Conservation (phyloP, 208 protist genomes). For the Tritrichomonas foetus region DNA sequence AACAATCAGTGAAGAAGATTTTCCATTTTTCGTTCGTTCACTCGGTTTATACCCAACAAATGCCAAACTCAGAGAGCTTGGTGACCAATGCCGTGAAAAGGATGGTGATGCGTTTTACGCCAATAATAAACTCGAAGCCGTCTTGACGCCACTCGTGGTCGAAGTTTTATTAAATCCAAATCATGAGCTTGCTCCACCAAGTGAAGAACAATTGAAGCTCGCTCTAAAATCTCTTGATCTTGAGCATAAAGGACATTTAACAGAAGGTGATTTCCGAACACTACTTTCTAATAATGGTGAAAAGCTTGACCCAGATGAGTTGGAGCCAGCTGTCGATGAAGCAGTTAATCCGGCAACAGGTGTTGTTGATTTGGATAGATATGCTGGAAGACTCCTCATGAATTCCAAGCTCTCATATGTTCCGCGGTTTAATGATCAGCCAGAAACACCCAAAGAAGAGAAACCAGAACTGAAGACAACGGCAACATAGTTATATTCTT, state of each 20-base stretch:
- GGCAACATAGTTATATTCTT: too few species aligned
- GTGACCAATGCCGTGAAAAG: neutral
- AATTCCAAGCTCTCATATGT: neutral
- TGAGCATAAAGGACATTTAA: conserved; percentile 36
- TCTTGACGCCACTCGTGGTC: neutral
- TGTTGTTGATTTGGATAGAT: neutral
- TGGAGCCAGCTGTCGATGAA: neutral
- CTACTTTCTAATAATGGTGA: neutral
- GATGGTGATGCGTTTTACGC: neutral
- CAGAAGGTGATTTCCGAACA: conserved; percentile 13
- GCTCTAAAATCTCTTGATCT: conserved; percentile 22
- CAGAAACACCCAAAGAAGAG: too few species aligned
- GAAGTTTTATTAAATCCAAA: neutral
- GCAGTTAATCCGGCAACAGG: conserved; percentile 24
- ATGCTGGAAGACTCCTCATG: neutral
- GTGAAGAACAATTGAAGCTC: neutral
- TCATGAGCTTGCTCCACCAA: neutral
- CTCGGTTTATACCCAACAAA: conserved; percentile 5
- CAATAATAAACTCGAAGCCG: neutral
- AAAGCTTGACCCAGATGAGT: neutral
- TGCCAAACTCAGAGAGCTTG: neutral
- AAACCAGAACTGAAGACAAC: too few species aligned
- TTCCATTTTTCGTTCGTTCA: neutral
- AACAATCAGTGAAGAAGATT: conserved; percentile 25
- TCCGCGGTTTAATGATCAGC: too few species aligned